Base-by-base conservation (phyloP, 2,329 filamentous ascomycete species). In the Aspergillus oerlinghausenensis region DNA sequence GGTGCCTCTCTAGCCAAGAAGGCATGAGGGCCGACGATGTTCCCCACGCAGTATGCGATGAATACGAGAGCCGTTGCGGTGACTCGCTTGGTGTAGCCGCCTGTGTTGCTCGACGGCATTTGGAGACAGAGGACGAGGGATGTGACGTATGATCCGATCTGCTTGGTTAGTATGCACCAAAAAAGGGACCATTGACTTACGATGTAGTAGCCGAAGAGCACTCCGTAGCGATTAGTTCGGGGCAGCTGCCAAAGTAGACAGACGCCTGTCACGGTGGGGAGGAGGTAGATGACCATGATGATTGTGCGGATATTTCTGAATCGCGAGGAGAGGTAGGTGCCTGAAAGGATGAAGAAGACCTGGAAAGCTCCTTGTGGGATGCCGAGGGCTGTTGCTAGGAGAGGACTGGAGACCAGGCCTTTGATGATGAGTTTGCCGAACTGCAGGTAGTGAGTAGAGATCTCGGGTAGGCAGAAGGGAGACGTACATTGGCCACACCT, bases 351-450 rank as follows among this genome's bases (percentile, higher is more conserved):
- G 47, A 60, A 69, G n/a, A 82, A 66, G 3, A 82, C 74, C 54
- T 82, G 80, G 61, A 81, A 83, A 1, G 74, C 78, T 4, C 82
- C 82, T 47, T 79, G 76, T 0, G 82, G 83, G 32, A 85, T 84
- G 0, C 81, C 82, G 3, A 82, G 73, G 0, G 78, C 78, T 0
- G 80, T 82, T 0, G 82, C 83, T 7, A 73, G 63, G 0, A 82
- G 70, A 0, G 78, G 61, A 50, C 77, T 72, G 1, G 79, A 76
- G 55, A 83, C 82, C 17, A 70, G 55, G 10, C 67, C 67, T 51
- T 69, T 69, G 64, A 84, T 76, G 54, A 84, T 83, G 23, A 82
- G 73, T 54, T 81, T 83, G 42, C 79, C 78, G 59, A 84, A 84
- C 58, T 58, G 17, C 4, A 43, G 28, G 21, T 28, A 7, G 29